Conservation (phyloP, 257 asterid species). For the Anisodus tanguticus region DNA sequence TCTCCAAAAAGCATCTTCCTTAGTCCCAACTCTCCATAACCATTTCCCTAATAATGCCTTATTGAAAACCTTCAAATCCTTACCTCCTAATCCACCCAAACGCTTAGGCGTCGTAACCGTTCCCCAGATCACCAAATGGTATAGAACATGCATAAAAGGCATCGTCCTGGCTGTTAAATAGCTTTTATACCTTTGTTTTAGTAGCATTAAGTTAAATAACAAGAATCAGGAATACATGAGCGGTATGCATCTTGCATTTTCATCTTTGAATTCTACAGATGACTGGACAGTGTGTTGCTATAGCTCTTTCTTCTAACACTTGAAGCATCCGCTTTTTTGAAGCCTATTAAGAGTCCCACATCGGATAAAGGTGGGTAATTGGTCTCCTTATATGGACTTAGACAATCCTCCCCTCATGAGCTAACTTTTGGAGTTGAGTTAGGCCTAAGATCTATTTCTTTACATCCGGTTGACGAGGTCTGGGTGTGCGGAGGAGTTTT, state of each 20-base stretch:
- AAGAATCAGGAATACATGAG: conserved; percentile 19
- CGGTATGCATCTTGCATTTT: not conserved
- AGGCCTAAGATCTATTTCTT: too few species aligned
- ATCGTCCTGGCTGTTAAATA: not conserved
- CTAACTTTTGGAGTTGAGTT: too few species aligned
- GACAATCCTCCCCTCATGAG: too few species aligned
- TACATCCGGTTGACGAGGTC: too few species aligned
- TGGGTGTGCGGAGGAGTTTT: too few species aligned
- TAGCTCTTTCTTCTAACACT: conserved; percentile 23
- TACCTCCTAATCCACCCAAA: conserved; percentile 1
- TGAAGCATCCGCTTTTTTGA: not conserved
- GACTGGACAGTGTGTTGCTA: not conserved
- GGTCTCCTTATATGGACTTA: too few species aligned
- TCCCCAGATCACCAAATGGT: not conserved
- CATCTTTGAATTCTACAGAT: not conserved
- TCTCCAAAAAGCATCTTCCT: not conserved
- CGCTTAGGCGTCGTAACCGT: not conserved
- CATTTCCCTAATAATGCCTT: not conserved
- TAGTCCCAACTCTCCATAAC: not conserved
- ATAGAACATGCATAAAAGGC: not conserved
- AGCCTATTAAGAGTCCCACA: too few species aligned
- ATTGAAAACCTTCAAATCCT: conserved; percentile 5
- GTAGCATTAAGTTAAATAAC: conserved; percentile 22
- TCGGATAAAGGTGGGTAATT: too few species aligned
- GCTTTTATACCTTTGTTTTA: conserved; percentile 1